Evolutionary conservation across 805 yeast species (phyloP), one percentile per base, ranked within the genome.

Genomic region (Kazachstania bromeliacearum): DNA sequence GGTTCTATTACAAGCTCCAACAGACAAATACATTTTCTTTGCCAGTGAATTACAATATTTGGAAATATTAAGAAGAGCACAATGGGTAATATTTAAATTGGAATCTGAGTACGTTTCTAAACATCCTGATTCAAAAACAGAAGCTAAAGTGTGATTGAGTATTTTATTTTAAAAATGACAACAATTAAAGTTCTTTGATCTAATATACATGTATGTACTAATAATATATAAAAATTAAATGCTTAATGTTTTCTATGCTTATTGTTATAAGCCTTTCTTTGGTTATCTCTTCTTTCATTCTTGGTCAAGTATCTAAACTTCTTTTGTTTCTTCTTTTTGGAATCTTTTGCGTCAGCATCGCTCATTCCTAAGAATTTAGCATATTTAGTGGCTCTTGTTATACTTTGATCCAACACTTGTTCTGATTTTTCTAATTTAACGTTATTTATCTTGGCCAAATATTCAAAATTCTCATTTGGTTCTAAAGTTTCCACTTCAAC

Each of bases 251-350:
- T 53, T 51, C 63, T 62, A 42, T 57, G 53, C 40, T 59, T 62
- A 43, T 60, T 61, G 36, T 56, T 48, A 33, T 57, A 61, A 33
- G 59, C 63, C 59, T 71, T 63, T 62, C 71, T 59, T 63, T 73
- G 71, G 40, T 75, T 74, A 15, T 58, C 60, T 48, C 64, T 76
- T 60, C 97, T 73, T 61, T 87, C 96, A 19, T 68, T 62, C 58
- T 85, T 85, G 34, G 92, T 74, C 57, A 88, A 68, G 50, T 88
- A 89, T 62, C 96, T 75, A 53, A 87, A 87, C 70, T 88, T 88
- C 71, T 79, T 80, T 61, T 68, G 73, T 41, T 46, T 50, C 30
- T 49, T 54, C 23, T 48, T 48, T n/a, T 43, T 41, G 31, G 51
- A 50, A 18, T 51, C 45, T 22, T 53, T 53, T 19, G 59, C 58